These are phyloP conservation scores for Gnaphalium uliginosum DNA, from an alignment of 129 eudicot genomes.

Conservation along the genomic window DNA sequence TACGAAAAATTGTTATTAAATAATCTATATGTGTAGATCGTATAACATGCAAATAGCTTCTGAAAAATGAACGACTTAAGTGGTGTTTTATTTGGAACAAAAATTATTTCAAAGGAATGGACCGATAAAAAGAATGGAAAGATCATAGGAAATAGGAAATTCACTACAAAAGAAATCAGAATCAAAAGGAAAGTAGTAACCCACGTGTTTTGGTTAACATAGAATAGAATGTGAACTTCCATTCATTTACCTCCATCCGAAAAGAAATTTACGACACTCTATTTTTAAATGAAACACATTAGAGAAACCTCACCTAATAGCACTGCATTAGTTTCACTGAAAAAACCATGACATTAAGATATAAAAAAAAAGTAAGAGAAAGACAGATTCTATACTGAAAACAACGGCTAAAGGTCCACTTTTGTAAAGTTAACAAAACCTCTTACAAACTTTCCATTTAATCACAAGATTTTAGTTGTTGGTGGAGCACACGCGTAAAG, in stretches of 20 bases:
- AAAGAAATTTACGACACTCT: not conserved
- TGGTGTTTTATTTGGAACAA: not conserved
- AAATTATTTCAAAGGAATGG: not conserved
- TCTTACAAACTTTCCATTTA: not conserved
- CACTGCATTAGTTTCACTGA: not conserved
- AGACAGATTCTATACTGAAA: not conserved
- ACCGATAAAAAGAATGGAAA: not conserved
- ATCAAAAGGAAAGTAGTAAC: not conserved
- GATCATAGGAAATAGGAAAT: not conserved
- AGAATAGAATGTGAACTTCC: not conserved
- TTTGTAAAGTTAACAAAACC: not conserved
- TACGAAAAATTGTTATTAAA: not conserved
- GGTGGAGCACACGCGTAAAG: not conserved
- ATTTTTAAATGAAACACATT: not conserved
- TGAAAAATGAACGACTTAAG: not conserved
- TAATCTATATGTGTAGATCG: not conserved
- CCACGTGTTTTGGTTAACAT: not conserved
- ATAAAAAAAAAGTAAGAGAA: not conserved
- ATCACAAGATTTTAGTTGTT: not conserved
- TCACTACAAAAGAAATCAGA: not conserved
- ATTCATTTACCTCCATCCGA: not conserved
- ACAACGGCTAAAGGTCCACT: not conserved
- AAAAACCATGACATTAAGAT: not conserved
- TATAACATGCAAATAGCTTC: conserved; percentile 5
- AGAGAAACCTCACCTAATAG: not conserved